Conservation (phyloP, 768 basidiomycete genomes). For the Mycena indigotica region DNA sequence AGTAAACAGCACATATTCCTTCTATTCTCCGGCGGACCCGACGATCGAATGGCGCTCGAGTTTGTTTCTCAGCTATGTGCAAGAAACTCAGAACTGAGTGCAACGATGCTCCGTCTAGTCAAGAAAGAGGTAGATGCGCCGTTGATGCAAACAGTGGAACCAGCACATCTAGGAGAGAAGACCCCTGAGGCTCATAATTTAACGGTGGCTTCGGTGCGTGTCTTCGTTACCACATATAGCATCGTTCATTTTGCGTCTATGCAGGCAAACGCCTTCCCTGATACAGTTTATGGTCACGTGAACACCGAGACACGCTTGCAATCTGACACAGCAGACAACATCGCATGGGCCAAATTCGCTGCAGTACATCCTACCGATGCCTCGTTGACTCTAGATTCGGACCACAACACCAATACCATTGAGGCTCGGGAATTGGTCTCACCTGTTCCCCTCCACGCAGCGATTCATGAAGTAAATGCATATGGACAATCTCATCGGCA, state of each 20-base stretch:
- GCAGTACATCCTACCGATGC: conserved; percentile 21
- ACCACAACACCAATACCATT: conserved; percentile 55
- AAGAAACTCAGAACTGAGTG: conserved; percentile 58
- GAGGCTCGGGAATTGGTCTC: conserved; percentile 60
- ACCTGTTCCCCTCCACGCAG: conserved; percentile 60
- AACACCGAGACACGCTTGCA: conserved; percentile 69
- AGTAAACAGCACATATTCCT: conserved; percentile 70
- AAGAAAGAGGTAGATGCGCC: conserved; percentile 44
- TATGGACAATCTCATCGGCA: conserved; percentile 22
- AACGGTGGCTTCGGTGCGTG: conserved; percentile 53
- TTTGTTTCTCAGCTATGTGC: conserved; percentile 84
- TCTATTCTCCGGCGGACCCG: conserved; percentile 93
- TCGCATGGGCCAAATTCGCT: conserved; percentile 71
- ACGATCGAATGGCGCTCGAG: conserved; percentile 85
- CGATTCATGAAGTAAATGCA: conserved; percentile 48
- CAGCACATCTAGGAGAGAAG: conserved; percentile 32
- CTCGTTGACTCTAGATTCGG: conserved; percentile 15
- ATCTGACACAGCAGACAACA: conserved; percentile 83
- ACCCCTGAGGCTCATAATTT: conserved; percentile 40
- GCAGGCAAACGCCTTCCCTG: conserved; percentile 41
- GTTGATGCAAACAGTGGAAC: conserved; percentile 25
- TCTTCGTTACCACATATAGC: background rate
- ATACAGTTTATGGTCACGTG: conserved; percentile 70
- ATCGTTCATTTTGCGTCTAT: background rate
- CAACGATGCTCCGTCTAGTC: conserved; percentile 71